These are phyloP conservation scores for Zea mays DNA, from an alignment of 176 grass and related monocot species.

Conservation along the genomic window Zm-B73-REFERENCE-NAM-5.0 NC_050096.1:87644001-87644500, in stretches of 20 bases:
- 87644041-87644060: conserved; percentile 10
- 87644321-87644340: too few species aligned
- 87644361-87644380: too few species aligned
- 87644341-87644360: too few species aligned
- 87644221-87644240: conserved; percentile 22
- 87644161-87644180: background rate
- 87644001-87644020: background rate
- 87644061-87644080: conserved; percentile 22
- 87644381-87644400: too few species aligned
- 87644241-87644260: conserved; percentile 2
- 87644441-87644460: too few species aligned
- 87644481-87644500: too few species aligned
- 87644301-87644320: too few species aligned
- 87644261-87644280: background rate
- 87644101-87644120: conserved; percentile 4
- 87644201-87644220: background rate
- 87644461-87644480: too few species aligned
- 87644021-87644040: conserved; percentile 20
- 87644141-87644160: conserved; percentile 15
- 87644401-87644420: too few species aligned
- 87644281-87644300: background rate
- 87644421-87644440: too few species aligned
- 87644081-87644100: background rate
- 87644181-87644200: conserved; percentile 9
- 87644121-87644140: conserved; percentile 12